phyloP scores from a whole-genome alignment of 441 rosid species.

The Syzygium syzygioides region DNA sequence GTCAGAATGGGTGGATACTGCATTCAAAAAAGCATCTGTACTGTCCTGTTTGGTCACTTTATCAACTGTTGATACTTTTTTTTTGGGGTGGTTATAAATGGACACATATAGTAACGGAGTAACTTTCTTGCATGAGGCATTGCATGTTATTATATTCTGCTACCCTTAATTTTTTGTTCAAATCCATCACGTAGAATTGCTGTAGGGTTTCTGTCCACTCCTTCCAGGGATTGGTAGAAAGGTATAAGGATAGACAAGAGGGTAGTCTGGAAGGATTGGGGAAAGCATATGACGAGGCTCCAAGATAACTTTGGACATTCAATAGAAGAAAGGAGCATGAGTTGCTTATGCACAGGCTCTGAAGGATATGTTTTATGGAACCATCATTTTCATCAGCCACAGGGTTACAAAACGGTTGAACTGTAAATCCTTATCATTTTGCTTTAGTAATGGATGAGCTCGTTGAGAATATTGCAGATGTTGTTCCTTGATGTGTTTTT shows the following conservation, averaged over 20 bases:
- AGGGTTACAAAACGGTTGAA: not conserved
- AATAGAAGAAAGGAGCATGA: not conserved
- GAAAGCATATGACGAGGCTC: not conserved
- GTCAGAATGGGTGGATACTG: conserved; percentile 95
- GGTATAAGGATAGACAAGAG: not conserved
- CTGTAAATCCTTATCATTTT: not conserved
- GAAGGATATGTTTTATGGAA: not conserved
- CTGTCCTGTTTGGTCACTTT: conserved; percentile 24
- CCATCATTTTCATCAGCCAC: not conserved
- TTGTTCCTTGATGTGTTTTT: not conserved
- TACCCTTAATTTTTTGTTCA: not conserved
- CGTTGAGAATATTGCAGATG: not conserved
- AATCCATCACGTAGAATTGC: not conserved
- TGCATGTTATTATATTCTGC: not conserved
- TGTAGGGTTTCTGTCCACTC: not conserved
- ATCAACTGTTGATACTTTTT: not conserved
- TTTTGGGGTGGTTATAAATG: not conserved
- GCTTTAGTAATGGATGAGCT: not conserved
- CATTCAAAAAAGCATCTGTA: conserved; percentile 77
- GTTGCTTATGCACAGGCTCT: not conserved
- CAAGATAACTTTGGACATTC: not conserved
- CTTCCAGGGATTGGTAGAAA: not conserved
- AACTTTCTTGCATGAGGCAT: not conserved
- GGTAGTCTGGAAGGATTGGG: not conserved
- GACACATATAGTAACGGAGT: not conserved